Evolutionary conservation across 2,329 filamentous ascomycete species (phyloP), one percentile per base, ranked within the genome.

Genomic region (Neoarthrinium moseri): DNA sequence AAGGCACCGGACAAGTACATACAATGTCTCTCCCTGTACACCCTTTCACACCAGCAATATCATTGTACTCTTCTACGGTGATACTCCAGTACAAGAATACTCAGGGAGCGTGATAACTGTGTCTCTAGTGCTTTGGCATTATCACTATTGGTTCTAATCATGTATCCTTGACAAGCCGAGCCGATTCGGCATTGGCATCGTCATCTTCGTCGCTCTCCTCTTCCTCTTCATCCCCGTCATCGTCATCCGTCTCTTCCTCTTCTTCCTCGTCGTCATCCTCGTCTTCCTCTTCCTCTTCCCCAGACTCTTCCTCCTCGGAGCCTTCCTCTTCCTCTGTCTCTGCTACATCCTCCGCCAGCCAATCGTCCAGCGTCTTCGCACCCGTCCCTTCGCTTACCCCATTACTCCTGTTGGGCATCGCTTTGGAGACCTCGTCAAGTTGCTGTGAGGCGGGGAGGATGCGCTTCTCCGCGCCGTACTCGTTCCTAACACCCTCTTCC

Each of bases 311-410:
- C 15, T 46, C 43, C 2, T 47, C 44, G 5, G 24, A 73, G 6
- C 75, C 76, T 2, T 73, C 75, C 20, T 78, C 75, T 8, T 75
- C 73, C 10, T 78, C 78, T 2, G 75, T 80, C n/a, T 75, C 77
- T 22, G 73, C 75, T 13, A 83, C 80, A 34, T 81, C 83, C 59
- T 90, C 87, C 4, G 86, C 90, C 46, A 97, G 73, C 91, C 94
- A 97, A 63, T 96, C 90, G 70, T 97, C 91, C 51, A 99, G 70
- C 17, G 86, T 89, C 77, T 95, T 96, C 32, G 82, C 81, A 42
- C 77, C 76, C 1, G 74, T 63, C 12, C 48, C 47, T 6, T 46
- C 45, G 15, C 43, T 50, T 12, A 68, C 52, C 1, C 71, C 80
- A 58, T 84, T 84, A 12, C 69, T 65, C 56, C 70, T 78, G 30